Percentiles rank a stretch among this genome's conserved stretches.
phyloP scores from a whole-genome alignment of 1,284 basidiomycete genomes.

The Ganoderma lingzhi region DNA sequence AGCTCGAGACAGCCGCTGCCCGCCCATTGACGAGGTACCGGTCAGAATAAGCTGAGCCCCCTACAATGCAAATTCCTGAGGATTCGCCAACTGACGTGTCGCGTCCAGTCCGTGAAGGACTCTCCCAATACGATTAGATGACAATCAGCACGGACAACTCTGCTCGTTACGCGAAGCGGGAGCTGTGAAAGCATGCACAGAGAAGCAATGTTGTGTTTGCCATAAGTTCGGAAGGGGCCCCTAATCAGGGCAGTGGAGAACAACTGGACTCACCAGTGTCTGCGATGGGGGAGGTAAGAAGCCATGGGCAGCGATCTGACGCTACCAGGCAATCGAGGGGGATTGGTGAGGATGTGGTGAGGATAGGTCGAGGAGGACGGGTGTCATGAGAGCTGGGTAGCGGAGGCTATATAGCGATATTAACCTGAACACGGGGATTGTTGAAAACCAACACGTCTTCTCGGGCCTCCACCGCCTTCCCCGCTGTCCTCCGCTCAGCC shows the following conservation, averaged over 20 bases:
- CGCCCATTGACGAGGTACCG: background rate
- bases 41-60: background rate
- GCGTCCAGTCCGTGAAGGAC: background rate
- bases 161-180: background rate
- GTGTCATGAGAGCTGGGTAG: conserved; percentile 24
- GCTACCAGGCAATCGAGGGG: background rate
- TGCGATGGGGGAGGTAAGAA: conserved; percentile 30
- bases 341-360: conserved; percentile 11
- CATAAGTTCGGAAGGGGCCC: background rate
- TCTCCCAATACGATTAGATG: background rate
- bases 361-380: conserved; percentile 18
- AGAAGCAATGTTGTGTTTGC: conserved; percentile 1
- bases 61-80: background rate
- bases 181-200: conserved; percentile 18
- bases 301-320: conserved; percentile 21
- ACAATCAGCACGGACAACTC: background rate
- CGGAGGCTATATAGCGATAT: conserved; percentile 28
- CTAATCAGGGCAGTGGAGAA: background rate
- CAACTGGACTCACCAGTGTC: conserved; percentile 30
- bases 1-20: background rate
- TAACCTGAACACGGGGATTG: conserved; percentile 25
- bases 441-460: conserved; percentile 14
- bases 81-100: background rate
- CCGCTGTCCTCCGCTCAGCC: conserved; percentile 15
- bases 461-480: conserved; percentile 12